These are phyloP conservation scores for Scheffersomyces insectosa DNA, from an alignment of 1,139 yeast species.

Conservation along the genomic window DNA sequence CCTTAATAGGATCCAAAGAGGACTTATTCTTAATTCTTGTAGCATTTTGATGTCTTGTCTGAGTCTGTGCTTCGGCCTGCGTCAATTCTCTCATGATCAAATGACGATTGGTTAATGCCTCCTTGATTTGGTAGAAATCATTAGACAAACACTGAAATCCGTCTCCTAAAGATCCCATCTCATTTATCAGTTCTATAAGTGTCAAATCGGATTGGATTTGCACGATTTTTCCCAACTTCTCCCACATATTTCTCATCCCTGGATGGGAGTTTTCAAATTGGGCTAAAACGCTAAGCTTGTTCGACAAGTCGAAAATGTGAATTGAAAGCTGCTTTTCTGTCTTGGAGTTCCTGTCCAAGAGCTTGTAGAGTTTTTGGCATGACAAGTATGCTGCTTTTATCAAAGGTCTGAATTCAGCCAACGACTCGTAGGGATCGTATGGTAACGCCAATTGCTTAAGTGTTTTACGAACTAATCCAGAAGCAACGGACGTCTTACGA, in stretches of 20 bases:
- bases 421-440: conserved; percentile 77
- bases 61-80: conserved; percentile 76
- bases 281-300: conserved; percentile 49
- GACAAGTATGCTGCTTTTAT: conserved; percentile 74
- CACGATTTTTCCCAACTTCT: conserved; percentile 67
- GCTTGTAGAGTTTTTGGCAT: conserved; percentile 56
- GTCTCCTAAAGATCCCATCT: conserved; percentile 77
- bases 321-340: conserved; percentile 57
- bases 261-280: conserved; percentile 51
- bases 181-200: conserved; percentile 70
- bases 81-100: conserved; percentile 83
- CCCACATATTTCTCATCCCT: conserved; percentile 85
- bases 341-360: conserved; percentile 56
- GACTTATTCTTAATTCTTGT: conserved; percentile 72
- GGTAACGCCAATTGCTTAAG: conserved; percentile 91
- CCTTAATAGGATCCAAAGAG: conserved; percentile 81
- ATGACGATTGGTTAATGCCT: conserved; percentile 89
- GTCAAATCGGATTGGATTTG: conserved; percentile 75
- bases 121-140: conserved; percentile 88
- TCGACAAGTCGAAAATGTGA: conserved; percentile 66
- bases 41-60: conserved; percentile 70
- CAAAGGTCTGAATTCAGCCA: conserved; percentile 83
- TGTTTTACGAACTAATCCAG: conserved; percentile 85
- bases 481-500: conserved; percentile 61
- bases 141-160: conserved; percentile 62